Evolutionary conservation across 2,329 filamentous ascomycete genomes (phyloP).

Genomic region (Westerdykella ornata): DNA sequence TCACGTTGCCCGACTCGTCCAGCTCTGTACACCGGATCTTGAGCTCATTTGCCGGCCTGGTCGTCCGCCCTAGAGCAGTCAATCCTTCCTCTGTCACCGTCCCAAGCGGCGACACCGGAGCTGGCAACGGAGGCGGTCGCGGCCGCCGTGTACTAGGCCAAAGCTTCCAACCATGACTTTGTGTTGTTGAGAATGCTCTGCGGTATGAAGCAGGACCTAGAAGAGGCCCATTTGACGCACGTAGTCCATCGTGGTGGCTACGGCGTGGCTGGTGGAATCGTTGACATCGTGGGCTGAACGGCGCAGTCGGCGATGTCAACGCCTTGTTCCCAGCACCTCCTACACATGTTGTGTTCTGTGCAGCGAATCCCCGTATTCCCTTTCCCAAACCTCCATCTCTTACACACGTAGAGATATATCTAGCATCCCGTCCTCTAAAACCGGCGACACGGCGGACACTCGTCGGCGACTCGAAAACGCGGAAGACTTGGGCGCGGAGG

Average conservation of each 20-base stretch:
- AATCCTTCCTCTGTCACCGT: slow-evolving; percentile 51
- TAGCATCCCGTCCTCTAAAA: slow-evolving; percentile 14
- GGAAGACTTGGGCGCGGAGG: slow-evolving; percentile 28
- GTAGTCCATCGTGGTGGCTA: not conserved
- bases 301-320: not conserved
- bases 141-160: slow-evolving; percentile 23
- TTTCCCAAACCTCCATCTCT: slow-evolving; percentile 4
- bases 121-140: slow-evolving; percentile 47
- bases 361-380: not conserved
- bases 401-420: slow-evolving; percentile 9
- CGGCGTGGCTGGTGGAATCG: slow-evolving; percentile 5
- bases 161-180: slow-evolving; percentile 18
- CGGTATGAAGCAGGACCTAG: not conserved
- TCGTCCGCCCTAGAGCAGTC: slow-evolving; percentile 56
- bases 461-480: slow-evolving; percentile 23
- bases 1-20: slow-evolving; percentile 85
- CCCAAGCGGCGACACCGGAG: slow-evolving; percentile 49
- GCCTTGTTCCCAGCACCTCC: no score
- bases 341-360: not conserved
- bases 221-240: no score
- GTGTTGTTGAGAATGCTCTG: slow-evolving; percentile 15
- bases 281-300: slow-evolving; percentile 3
- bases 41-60: slow-evolving; percentile 77
- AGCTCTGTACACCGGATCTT: slow-evolving; percentile 91
- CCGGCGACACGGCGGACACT: slow-evolving; percentile 16